Base-by-base conservation (phyloP, 148 eudicot genomes). In the Selenicereus undatus region DNA sequence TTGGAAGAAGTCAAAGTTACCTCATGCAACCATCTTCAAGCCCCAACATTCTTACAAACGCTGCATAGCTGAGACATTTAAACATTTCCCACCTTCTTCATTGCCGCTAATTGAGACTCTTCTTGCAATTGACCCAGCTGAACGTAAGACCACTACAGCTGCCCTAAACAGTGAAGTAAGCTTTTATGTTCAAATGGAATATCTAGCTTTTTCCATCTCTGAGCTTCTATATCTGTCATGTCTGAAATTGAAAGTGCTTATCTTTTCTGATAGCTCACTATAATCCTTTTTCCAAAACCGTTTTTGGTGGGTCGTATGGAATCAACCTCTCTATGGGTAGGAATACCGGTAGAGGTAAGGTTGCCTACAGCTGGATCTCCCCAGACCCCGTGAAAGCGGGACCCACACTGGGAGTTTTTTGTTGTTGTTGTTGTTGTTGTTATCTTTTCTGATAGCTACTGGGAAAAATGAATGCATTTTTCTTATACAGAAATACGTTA, bases 41-140 rank as follows among this genome's bases (percentile, higher is more conserved):
- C 97, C 97, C 78, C 97, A 91, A 76, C 91, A 91, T 73, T 86
- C 93, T 24, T 93, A 93, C 79, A 93, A 82, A 86, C 88, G 95
- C 80, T 88, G 95, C 83, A 90, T 93, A 81, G 68, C 69, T 36
- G 92, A 93, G 73, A 91, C 93, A 29, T 93, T 93, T 79, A 93
- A 86, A 84, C 87, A 91, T 87, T 93, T 93, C 77, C 97, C 97
- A 21, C 89, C 90, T 36, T 88, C 93, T 71, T 85, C 97, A n/a
- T 79, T 93, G 74, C 90, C 97, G 39, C 81, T 89, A 70, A 90
- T 93, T 78, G 91, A 93, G 78, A 89, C 93, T 27, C 97, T 93
- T 81, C 92, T 93, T 14, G 87, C 97, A 68, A 88, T 93, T 77
- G 94, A 93, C 82, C 97, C 97, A 52, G 82, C 88, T 82, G 91